Evolutionary conservation across 2,329 filamentous ascomycete genomes (phyloP).

Genomic region (Penicillium sp.): DNA sequence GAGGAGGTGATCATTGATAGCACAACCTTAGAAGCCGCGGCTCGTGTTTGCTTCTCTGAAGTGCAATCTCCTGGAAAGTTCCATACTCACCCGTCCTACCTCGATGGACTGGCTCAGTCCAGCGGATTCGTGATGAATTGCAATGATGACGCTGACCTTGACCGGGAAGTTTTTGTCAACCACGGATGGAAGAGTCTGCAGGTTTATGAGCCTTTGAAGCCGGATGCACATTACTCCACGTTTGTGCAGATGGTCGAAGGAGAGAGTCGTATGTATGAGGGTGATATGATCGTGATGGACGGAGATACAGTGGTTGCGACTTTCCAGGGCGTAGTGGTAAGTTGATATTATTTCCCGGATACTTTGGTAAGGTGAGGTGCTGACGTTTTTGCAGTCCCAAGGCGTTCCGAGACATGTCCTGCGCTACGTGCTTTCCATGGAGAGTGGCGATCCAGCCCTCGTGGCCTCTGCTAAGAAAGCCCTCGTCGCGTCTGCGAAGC

Average conservation of each 20-base stretch:
- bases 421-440: not conserved
- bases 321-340: not conserved
- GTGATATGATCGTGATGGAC: not conserved
- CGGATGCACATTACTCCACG: not conserved
- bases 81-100: slow-evolving; percentile 1
- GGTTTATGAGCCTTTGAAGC: not conserved
- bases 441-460: not conserved
- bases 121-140: not conserved
- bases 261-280: not conserved
- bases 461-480: not conserved
- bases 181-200: not conserved
- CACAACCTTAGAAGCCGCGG: not conserved
- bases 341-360: not conserved
- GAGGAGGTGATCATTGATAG: not conserved
- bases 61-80: not conserved
- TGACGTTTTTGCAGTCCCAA: not conserved
- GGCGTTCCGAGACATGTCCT: not conserved
- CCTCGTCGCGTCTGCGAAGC: not conserved
- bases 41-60: not conserved
- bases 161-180: not conserved
- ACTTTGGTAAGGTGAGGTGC: not conserved
- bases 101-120: not conserved
- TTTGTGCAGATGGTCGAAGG: not conserved
- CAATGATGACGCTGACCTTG: not conserved
- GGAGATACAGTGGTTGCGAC: not conserved